These are phyloP conservation scores for Alectoria sarmentosa DNA, from an alignment of 495 filamentous ascomycete genomes.

Conservation along the genomic window DNA sequence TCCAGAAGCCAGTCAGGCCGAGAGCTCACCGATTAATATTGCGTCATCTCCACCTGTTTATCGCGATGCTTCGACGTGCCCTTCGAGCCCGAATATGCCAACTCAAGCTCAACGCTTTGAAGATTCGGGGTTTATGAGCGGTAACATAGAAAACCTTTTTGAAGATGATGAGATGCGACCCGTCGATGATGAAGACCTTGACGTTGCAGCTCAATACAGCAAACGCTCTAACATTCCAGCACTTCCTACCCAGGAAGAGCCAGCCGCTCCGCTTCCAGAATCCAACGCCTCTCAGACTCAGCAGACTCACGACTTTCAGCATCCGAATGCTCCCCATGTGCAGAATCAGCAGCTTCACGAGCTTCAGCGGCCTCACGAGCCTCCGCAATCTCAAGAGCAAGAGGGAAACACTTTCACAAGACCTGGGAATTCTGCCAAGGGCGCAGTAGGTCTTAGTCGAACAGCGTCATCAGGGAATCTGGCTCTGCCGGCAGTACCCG, in stretches of 20 bases:
- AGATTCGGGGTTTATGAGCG: conserved; percentile 82
- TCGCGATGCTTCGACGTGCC: conserved; percentile 44
- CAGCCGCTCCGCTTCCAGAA: not conserved
- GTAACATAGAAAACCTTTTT: conserved; percentile 53
- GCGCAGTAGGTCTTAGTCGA: conserved; percentile 16
- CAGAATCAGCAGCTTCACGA: not conserved
- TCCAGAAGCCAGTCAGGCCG: conserved; percentile 43
- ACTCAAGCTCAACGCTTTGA: conserved; percentile 54
- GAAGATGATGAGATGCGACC: conserved; percentile 41
- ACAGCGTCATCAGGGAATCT: conserved; percentile 33
- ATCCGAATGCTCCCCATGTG: not conserved
- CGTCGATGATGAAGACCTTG: conserved; percentile 28
- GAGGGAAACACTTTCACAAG: conserved; percentile 11
- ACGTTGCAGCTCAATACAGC: conserved; percentile 22
- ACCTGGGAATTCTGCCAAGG: conserved; percentile 1
- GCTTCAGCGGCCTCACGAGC: not conserved
- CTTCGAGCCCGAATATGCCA: conserved; percentile 71
- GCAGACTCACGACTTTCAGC: not conserved
- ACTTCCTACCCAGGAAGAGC: not conserved
- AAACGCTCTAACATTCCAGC: conserved; percentile 23
- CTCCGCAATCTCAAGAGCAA: conserved; percentile 4
- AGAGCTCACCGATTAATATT: conserved; percentile 54
- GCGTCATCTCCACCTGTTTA: conserved; percentile 75
- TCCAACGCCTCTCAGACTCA: not conserved
- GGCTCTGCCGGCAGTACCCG: conserved; percentile 41